Base-by-base conservation (phyloP, 2,329 filamentous ascomycete genomes). In the Xylariomycetidae sp. region DNA sequence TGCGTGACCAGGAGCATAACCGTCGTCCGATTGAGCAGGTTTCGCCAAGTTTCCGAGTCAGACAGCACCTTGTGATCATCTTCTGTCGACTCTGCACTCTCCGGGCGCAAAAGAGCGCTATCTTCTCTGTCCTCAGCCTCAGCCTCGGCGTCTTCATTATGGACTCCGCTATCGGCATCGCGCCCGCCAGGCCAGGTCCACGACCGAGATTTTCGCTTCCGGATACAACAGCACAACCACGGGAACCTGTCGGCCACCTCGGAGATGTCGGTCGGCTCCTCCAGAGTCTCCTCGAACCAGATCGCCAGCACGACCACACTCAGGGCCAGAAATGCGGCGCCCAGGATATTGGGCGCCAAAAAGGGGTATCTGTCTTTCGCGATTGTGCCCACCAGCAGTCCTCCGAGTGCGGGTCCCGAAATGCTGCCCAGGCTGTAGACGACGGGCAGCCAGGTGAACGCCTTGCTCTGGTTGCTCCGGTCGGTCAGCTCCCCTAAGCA, bases 391-490 rank as follows among this genome's bases (percentile, higher is more conserved):
- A 94, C 85, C 34, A 97, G 63, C 25, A 96, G 58, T 0, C 92
- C 92, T 11, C 92, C 92, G n/a, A 97, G 63, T 2, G 94, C 80
- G 1, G 92, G 92, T 0, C 92, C 92, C 0, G 89, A 92, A 41
- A 98, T 95, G 27, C 86, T 87, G 13, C 92, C 92, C 20, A 98
- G 69, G 4, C 90, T 90, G 60, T 98, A 98, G n/a, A 97, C 82
- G 25, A 97, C 84, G 0, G 92, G 92, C 26, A 98, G 68, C 65
- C 95, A 98, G 2, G 86, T 92, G 51, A 98, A 98, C 0, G 88
- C 92, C 33, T 77, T 76, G 53, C 87, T 92, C 69, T 98, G 92
- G 58, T 98, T 98, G 44, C 84, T 92, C 34, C 88, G 80, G 56
- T 97, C 89, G 2, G 92, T 98, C 33, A 98, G 84, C 59, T 98